These are phyloP conservation scores for Scalesia atractyloides DNA, from an alignment of 129 eudicot genomes.

Conservation along the genomic window DNA sequence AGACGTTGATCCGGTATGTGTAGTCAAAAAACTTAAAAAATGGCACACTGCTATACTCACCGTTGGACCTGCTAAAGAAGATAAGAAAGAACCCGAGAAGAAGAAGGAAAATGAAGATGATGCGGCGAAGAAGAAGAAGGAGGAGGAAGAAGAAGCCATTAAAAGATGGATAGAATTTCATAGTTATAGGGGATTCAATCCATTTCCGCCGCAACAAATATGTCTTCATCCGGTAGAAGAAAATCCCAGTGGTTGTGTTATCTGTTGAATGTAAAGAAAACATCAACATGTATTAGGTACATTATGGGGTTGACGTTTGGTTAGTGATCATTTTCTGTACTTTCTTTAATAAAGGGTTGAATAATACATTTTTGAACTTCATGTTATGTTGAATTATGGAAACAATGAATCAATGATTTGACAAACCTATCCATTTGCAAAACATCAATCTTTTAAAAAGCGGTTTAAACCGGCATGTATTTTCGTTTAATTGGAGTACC, in stretches of 20 bases:
- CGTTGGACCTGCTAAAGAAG: constrained; percentile 42
- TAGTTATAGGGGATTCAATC: background rate
- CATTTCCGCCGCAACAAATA: constrained; percentile 20
- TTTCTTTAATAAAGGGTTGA: no score
- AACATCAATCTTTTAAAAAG: no score
- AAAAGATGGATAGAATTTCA: background rate
- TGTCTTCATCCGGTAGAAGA: constrained; percentile 31
- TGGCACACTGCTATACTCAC: constrained; percentile 27
- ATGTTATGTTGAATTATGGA: no score
- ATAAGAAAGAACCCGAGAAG: background rate
- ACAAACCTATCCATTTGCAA: no score
- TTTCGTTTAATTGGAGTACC: no score
- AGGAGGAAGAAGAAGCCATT: constrained; percentile 4
- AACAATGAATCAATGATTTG: no score
- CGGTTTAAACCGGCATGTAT: no score
- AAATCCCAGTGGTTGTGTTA: constrained; percentile 41
- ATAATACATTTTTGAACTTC: no score
- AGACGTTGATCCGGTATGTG: constrained; percentile 36
- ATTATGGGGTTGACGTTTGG: no score
- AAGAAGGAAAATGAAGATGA: background rate
- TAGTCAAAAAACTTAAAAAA: constrained; percentile 23
- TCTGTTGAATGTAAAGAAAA: constrained; percentile 16
- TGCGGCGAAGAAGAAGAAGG: background rate
- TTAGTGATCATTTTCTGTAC: no score
- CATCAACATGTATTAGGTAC: background rate